Conservation (phyloP, 768 basidiomycete genomes). For the Lactifluus volemus region DNA sequence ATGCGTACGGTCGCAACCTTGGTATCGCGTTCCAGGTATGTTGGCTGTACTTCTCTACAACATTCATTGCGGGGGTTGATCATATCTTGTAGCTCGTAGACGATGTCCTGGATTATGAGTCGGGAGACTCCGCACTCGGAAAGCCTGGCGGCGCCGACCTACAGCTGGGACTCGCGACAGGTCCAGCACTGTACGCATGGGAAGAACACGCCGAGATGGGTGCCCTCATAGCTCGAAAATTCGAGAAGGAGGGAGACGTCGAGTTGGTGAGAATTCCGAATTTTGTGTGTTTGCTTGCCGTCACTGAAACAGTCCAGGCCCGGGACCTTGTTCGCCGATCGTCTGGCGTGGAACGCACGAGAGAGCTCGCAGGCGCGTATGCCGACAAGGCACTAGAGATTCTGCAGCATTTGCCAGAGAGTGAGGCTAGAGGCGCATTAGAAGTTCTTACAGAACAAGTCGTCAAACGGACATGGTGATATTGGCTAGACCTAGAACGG, state of each 20-base stretch:
- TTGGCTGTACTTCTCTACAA: neutral
- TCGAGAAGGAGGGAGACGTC: slow-evolving; percentile 68
- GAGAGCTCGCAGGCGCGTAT: slow-evolving; percentile 64
- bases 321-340: slow-evolving; percentile 57
- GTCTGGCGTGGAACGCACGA: slow-evolving; percentile 71
- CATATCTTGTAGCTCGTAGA: slow-evolving; percentile 67
- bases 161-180: slow-evolving; percentile 63
- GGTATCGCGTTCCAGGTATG: slow-evolving; percentile 93
- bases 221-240: slow-evolving; percentile 71
- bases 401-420: slow-evolving; percentile 65
- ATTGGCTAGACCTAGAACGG: neutral
- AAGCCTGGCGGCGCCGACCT: slow-evolving; percentile 76
- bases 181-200: slow-evolving; percentile 78
- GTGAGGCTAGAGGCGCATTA: slow-evolving; percentile 71
- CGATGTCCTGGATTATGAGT: slow-evolving; percentile 89
- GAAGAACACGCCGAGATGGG: slow-evolving; percentile 74
- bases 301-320: slow-evolving; percentile 37
- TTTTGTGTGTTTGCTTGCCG: neutral
- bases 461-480: slow-evolving; percentile 48
- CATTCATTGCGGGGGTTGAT: neutral
- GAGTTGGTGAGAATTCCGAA: slow-evolving; percentile 46
- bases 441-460: slow-evolving; percentile 62
- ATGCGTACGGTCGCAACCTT: slow-evolving; percentile 82
- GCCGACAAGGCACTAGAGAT: slow-evolving; percentile 69
- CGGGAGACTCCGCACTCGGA: slow-evolving; percentile 62